Evolutionary conservation across 139 green algal species (phyloP), one percentile per base, ranked within the genome.

Genomic region (Yamagishiella unicocca): DNA sequence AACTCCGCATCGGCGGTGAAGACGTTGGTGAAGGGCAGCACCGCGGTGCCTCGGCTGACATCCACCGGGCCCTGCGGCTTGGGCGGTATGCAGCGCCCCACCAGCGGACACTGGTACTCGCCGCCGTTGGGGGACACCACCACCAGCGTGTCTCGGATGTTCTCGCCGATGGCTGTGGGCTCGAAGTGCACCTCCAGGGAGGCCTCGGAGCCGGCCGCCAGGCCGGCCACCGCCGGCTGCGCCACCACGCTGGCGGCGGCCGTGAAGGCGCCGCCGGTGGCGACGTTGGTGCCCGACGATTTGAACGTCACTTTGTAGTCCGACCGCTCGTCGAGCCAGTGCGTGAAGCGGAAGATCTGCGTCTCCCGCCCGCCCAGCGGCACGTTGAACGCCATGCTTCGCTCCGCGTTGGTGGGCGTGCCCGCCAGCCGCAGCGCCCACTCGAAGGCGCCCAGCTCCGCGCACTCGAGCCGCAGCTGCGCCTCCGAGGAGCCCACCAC

Each of bases 61-160:
- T 95, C 90, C n/a, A 96, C 78, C 12, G 94, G 94, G 14, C 95
- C 95, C 19, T 96, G 94, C 25, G 95, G 95, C 88, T 95, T 96
- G 64, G 95, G 95, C 31, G 92, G 89, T 54, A 96, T 74, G 86
- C 93, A 96, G 42, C 91, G 90, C 10, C 94, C 95, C 46, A 93
- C 64, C 58, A 98, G 88, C 25, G 95, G 94, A 66, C 90, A 94
- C 79, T 94, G 79, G 90, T 95, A 97, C 75, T 94, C 84, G 4
- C 94, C 95, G 25, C 83, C 95, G 19, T 76, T 85, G 4, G 78
- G n/a, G 6, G 87, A 93, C 46, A 37, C 73, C 12, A 97, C 83
- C 4, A 95, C 27, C 42, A 98, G 85, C 64, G 83, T 89, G 84
- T 97, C 95, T 3, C 89, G 83, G 40, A 94, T 88, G 58, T 83